Conservation (phyloP, 164 flowering plant genomes). For the Magnolia kwangsiensis region DNA sequence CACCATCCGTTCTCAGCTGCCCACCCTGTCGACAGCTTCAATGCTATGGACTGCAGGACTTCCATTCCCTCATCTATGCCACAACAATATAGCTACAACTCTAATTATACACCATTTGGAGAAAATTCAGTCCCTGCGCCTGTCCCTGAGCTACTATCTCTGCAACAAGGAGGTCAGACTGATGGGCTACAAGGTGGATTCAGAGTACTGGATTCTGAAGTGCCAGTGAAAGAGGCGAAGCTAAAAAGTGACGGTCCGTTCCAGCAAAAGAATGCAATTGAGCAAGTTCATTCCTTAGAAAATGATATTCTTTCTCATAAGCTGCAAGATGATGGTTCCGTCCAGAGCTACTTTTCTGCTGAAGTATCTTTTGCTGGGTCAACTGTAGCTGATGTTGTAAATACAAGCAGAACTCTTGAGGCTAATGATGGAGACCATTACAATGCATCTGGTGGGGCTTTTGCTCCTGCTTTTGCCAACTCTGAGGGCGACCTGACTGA, state of each 20-base stretch:
- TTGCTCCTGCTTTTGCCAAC: slow-evolving; percentile 28
- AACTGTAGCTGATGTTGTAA: slow-evolving; percentile 21
- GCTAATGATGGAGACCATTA: slow-evolving; percentile 31
- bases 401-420: slow-evolving; percentile 23
- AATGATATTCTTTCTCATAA: slow-evolving; percentile 26
- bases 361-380: slow-evolving; percentile 26
- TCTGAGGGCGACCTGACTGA: slow-evolving; percentile 45
- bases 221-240: slow-evolving; percentile 31
- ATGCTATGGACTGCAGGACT: slow-evolving; percentile 20
- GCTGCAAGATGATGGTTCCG: slow-evolving; percentile 25
- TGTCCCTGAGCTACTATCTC: slow-evolving; percentile 21
- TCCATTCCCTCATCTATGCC: slow-evolving; percentile 25
- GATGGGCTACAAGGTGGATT: slow-evolving; percentile 25
- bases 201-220: slow-evolving; percentile 21
- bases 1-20: slow-evolving; percentile 23
- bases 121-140: slow-evolving; percentile 27
- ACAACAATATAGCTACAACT: slow-evolving; percentile 27
- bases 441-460: slow-evolving; percentile 26
- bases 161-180: slow-evolving; percentile 24
- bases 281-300: slow-evolving; percentile 22
- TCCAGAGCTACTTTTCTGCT: slow-evolving; percentile 13
- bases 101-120: slow-evolving; percentile 23
- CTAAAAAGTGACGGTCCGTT: slow-evolving; percentile 32
- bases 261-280: slow-evolving; percentile 29
- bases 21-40: slow-evolving; percentile 23